Base-by-base conservation (phyloP, 176 grass and related monocot genomes). In the Carex parvula region DNA sequence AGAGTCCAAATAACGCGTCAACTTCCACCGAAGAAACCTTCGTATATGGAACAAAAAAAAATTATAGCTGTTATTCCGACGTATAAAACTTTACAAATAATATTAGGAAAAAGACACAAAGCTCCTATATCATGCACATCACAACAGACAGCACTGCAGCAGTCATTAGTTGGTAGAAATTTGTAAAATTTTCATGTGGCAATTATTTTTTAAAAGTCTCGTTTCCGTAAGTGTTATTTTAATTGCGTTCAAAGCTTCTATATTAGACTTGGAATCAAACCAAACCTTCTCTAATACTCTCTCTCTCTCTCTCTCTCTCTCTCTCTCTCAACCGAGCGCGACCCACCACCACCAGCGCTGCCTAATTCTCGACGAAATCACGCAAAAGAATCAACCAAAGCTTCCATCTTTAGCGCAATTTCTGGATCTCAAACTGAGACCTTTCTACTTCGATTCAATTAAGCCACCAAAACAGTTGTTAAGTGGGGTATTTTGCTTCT, bases 331-430 rank as follows among this genome's bases (percentile, higher is more conserved):
- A 24, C 12, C 1, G 41, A 83, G 64, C 11, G 33, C 81, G 62
- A 83, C 81, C 81, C 60, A 83, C 80, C 62, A 65, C 44, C 81
- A 69, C 62, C 62, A 83, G 26, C 37, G 44, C 81, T 66, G 17
- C 44, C 81, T 30, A 68, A 66, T 83, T 69, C 44, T 67, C 64
- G 62, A 57, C 39, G 33, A 66, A 68, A 83, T 66, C 60, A 24
- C 81, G 60, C 39, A 21, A 52, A 83, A 8, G 2, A 52, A 30
- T 68, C 81, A 42, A 21, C 35, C 5, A 22, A 81, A 64, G 9
- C 10, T 81, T 24, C n/a, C 58, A 21, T 67, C 68, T 35, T 0
- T 20, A 39, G 62, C 80, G 21, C 6, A 53, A 53, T 65, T 68
- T 18, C 17, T 13, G 39, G 17, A 81, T 81, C 60, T 64, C 3